phyloP scores from a whole-genome alignment of 495 filamentous ascomycete genomes.

The Peziza echinospora region DNA sequence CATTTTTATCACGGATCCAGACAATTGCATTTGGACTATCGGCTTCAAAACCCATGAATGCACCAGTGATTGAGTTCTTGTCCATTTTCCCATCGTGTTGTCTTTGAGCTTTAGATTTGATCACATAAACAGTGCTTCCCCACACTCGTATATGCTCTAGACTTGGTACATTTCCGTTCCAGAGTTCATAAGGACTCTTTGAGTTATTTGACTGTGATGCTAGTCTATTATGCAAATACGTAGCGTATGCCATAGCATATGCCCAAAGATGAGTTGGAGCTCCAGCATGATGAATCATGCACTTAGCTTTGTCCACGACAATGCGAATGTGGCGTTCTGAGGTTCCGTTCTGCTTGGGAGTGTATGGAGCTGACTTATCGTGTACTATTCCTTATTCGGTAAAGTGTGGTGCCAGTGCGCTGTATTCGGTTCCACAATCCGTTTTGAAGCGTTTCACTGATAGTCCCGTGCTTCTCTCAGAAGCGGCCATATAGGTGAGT shows the following conservation, averaged over 20 bases:
- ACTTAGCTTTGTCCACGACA: background rate
- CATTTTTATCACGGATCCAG: background rate
- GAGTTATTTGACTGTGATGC: background rate
- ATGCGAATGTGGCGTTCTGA: background rate
- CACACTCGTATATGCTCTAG: background rate
- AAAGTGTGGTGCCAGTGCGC: no score
- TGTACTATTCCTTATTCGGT: no score
- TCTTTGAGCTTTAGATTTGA: background rate
- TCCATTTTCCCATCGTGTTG: background rate
- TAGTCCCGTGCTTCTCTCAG: no score
- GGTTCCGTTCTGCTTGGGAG: background rate
- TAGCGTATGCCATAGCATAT: background rate
- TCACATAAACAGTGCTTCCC: background rate
- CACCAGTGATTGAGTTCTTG: background rate
- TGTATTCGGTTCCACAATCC: no score
- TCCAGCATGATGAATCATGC: background rate
- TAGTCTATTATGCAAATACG: background rate
- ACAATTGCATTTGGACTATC: background rate
- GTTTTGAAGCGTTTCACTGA: no score
- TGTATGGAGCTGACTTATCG: background rate
- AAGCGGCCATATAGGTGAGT: no score
- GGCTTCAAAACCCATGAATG: background rate
- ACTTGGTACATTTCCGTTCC: background rate
- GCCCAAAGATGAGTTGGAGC: background rate
- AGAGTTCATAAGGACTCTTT: background rate